Percentiles rank a stretch among this genome's conserved stretches.
phyloP scores from a whole-genome alignment of 2,329 filamentous ascomycete genomes.

The Aureobasidium sp. region DNA sequence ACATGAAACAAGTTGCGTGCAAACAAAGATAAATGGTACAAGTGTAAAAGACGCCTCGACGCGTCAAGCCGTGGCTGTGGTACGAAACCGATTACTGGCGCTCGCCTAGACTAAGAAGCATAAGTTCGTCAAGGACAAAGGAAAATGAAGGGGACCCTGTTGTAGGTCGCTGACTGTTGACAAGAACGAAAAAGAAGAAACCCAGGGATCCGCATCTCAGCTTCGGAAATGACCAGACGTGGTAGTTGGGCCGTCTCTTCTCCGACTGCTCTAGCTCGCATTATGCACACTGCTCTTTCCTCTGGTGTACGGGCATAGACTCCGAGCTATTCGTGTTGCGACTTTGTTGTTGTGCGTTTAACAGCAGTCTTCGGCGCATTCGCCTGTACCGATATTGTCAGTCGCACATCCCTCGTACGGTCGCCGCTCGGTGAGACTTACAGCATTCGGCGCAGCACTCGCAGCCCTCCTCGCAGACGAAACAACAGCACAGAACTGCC shows the following conservation, averaged over 20 bases:
- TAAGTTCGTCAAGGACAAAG: conserved; percentile 10
- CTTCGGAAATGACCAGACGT: neutral
- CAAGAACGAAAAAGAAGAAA: neutral
- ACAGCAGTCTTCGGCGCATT: conserved; percentile 36
- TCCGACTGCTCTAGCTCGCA: neutral
- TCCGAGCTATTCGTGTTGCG: neutral
- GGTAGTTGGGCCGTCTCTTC: neutral
- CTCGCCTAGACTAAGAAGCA: conserved; percentile 4
- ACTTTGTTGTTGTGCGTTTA: conserved; percentile 13
- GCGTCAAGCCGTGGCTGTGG: neutral
- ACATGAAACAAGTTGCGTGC: neutral
- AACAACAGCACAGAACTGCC: conserved; percentile 53
- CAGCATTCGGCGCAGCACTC: conserved; percentile 56
- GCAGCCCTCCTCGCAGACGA: conserved; percentile 54
- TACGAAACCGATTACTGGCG: conserved; percentile 5
- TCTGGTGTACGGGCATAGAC: neutral
- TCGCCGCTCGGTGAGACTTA: neutral
- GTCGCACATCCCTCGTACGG: neutral
- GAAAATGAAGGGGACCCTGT: neutral
- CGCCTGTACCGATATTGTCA: conserved; percentile 19
- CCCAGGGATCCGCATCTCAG: neutral
- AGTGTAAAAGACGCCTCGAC: conserved; percentile 1
- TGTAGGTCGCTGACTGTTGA: neutral
- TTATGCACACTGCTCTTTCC: neutral
- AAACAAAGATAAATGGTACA: neutral